Conservation (phyloP, 306 rosid genomes). For the Vigna hirtella region DNA sequence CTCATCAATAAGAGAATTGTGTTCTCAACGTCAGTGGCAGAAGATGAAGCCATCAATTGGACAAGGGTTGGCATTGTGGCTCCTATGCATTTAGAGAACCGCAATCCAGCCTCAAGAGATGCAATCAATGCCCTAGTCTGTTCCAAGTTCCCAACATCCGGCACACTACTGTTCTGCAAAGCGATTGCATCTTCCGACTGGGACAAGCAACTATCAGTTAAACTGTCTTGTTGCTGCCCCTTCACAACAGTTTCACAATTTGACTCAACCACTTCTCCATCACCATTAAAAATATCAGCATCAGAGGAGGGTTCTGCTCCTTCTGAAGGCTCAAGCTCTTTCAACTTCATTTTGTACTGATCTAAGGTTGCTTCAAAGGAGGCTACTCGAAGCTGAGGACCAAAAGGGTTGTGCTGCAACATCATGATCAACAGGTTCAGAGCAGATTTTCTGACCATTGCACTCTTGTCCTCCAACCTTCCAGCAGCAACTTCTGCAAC, state of each 20-base stretch:
- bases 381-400: slow-evolving; percentile 86
- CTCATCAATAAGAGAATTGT: slow-evolving; percentile 95
- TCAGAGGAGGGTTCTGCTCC: slow-evolving; percentile 56
- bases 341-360: slow-evolving; percentile 78
- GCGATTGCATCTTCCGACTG: slow-evolving; percentile 54
- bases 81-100: slow-evolving; percentile 83
- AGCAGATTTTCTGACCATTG: slow-evolving; percentile 90
- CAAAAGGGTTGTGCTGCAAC: slow-evolving; percentile 98
- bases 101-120: slow-evolving; percentile 90
- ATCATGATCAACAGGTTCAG: slow-evolving; percentile 82
- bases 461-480: slow-evolving; percentile 97
- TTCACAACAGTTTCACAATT: slow-evolving; percentile 48
- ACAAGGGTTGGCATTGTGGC: slow-evolving; percentile 83
- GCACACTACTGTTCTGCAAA: slow-evolving; percentile 68
- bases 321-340: slow-evolving; percentile 74
- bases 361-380: slow-evolving; percentile 93
- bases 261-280: slow-evolving; percentile 69
- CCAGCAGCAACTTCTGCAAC: slow-evolving; percentile 91
- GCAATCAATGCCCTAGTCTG: slow-evolving; percentile 98
- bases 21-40: slow-evolving; percentile 90
- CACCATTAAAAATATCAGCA: slow-evolving; percentile 49
- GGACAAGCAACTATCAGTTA: slow-evolving; percentile 73
- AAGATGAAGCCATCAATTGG: slow-evolving; percentile 96
- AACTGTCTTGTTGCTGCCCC: slow-evolving; percentile 69
- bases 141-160: slow-evolving; percentile 94